These are phyloP conservation scores for Aureobasidium sp. DNA, from an alignment of 2,329 filamentous ascomycete genomes.

Conservation along the genomic window DNA sequence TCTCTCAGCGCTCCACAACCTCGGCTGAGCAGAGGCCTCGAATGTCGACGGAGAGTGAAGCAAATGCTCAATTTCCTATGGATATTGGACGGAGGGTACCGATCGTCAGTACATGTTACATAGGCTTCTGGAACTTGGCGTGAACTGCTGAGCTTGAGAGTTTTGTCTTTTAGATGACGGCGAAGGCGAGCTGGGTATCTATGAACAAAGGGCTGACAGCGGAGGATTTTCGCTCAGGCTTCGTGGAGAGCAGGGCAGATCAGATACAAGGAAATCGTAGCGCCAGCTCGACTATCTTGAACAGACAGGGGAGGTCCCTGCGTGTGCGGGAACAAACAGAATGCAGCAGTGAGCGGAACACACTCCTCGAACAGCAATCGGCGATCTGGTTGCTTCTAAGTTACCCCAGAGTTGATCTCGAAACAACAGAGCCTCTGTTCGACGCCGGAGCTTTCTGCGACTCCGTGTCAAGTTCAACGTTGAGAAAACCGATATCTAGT, in stretches of 20 bases:
- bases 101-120: background rate
- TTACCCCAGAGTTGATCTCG: background rate
- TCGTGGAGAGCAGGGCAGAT: background rate
- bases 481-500: background rate
- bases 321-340: background rate
- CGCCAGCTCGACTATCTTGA: background rate
- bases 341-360: background rate
- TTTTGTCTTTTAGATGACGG: background rate
- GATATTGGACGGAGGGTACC: background rate
- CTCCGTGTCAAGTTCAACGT: background rate
- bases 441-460: background rate
- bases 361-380: background rate
- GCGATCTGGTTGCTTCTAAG: background rate
- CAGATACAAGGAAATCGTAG: background rate
- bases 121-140: background rate
- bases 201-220: background rate
- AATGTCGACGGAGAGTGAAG: background rate
- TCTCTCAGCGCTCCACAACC: background rate
- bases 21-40: background rate
- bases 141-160: background rate
- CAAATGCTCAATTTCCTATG: background rate
- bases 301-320: background rate
- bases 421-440: background rate
- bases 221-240: background rate
- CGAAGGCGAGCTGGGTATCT: background rate